Conservation (phyloP, 441 rosid genomes). For the Cnidoscolus chayamansa region DNA sequence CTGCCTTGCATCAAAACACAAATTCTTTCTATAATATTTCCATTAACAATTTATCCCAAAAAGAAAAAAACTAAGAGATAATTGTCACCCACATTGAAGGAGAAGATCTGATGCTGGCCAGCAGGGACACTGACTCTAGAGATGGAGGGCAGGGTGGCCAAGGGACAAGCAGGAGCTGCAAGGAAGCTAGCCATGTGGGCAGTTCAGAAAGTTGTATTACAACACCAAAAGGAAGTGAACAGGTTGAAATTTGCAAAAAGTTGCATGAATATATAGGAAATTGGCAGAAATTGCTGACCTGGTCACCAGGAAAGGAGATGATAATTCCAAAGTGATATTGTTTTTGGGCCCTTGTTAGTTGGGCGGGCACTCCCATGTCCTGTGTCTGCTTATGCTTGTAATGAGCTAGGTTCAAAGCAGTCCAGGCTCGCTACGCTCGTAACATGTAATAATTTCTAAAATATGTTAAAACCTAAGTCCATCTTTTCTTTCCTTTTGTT, state of each 20-base stretch:
- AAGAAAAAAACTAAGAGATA: not conserved
- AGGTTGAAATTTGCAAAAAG: not conserved
- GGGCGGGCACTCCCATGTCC: conserved; percentile 28
- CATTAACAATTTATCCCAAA: not conserved
- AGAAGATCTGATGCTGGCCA: conserved; percentile 31
- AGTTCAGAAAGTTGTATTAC: not conserved
- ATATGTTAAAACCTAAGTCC: too few species aligned
- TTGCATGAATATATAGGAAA: conserved; percentile 13
- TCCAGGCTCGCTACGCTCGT: not conserved
- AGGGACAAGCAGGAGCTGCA: conserved; percentile 28
- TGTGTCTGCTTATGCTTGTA: conserved; percentile 27
- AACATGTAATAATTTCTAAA: too few species aligned
- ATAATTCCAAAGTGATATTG: conserved; percentile 31
- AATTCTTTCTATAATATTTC: not conserved
- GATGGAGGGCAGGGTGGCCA: conserved; percentile 25
- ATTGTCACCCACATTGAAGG: conserved; percentile 27
- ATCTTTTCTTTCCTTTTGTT: too few species aligned
- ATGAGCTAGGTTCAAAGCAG: not conserved
- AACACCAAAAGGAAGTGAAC: not conserved
- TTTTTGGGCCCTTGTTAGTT: conserved; percentile 25
- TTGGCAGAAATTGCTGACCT: not conserved
- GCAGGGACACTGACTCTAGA: conserved; percentile 18
- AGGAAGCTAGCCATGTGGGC: conserved; percentile 38
- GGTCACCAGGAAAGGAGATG: conserved; percentile 20
- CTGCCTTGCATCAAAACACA: conserved; percentile 26